Evolutionary conservation across 2,329 filamentous ascomycete species (phyloP), one percentile per base, ranked within the genome.

Genomic region (Aplosporella prunicola): DNA sequence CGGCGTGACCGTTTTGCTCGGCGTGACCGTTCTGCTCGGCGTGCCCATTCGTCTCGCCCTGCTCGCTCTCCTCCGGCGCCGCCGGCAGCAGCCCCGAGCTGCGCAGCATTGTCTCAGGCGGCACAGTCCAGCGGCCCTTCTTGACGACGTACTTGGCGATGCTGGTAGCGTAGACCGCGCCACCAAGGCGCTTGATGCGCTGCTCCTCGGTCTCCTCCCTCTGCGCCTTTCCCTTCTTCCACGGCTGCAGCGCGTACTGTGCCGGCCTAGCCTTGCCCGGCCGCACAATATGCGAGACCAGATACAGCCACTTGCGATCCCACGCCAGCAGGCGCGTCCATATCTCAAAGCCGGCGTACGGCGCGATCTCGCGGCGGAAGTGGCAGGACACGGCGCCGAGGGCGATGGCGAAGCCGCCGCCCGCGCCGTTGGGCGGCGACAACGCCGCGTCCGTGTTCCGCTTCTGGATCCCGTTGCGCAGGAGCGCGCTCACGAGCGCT

Each of bases 31-130:
- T 24, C 8, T 8, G 8, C 10, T 45, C 39, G 6, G 40, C 25
- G 15, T 16, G 22, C 2, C 27, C 39, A 1, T 41, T 43, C 2
- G 14, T 16, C 9, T 44, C 44, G 7, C 39, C 43, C 9, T 46
- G 42, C 27, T 51, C 57, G 1, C 51, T 46, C 53, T 53, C 57
- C 9, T 72, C 77, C 0, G 86, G 85, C 32, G 78, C 71, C 40
- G 72, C 64, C 0, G 91, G 91, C 34, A 96, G 64, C 55, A 95
- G 66, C 2, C 78, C 77, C 33, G 80, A 80, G 23, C 79, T 73
- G 28, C 74, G 68, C 17, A 96, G 67, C 6, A 89, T 68, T 31
- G 82, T 69, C 47, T 87, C 81, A 0, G 91, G 88, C 46, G 88
- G 77, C 4, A 96, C 76, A 0, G 89, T 96, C 51, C 91, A 68